Conservation (phyloP, 192 early-diverging fungal genomes). For the Spizellomyces punctatus region DNA sequence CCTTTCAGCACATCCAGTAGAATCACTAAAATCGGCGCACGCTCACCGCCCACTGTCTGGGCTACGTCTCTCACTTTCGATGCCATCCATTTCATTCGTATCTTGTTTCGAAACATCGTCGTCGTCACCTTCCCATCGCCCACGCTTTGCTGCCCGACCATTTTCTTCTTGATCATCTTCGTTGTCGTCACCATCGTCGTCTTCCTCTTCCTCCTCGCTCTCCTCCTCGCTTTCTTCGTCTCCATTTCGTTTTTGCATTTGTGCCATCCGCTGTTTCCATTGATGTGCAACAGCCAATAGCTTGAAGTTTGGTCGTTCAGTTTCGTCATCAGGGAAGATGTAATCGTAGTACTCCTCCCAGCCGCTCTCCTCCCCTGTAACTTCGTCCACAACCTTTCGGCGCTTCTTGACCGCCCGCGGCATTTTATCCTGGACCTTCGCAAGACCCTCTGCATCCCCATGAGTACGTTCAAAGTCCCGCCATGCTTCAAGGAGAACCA, state of each 20-base stretch:
- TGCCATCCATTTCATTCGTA: no score
- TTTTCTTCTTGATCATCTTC: constrained; percentile 7
- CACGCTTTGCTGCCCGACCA: neutral
- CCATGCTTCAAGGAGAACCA: constrained; percentile 91
- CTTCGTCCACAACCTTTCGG: constrained; percentile 67
- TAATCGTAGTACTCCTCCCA: constrained; percentile 99
- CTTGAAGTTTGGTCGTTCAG: constrained; percentile 83
- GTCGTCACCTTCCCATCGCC: constrained; percentile 4
- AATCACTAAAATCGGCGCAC: no score
- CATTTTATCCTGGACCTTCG: constrained; percentile 72
- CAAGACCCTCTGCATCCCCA: constrained; percentile 44
- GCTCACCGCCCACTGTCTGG: no score
- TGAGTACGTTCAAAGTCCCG: constrained; percentile 76
- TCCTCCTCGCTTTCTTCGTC: constrained; percentile 34
- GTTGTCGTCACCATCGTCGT: constrained; percentile 14
- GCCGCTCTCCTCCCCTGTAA: constrained; percentile 55
- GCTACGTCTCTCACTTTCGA: no score
- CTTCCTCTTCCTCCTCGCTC: constrained; percentile 30
- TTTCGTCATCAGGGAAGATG: constrained; percentile 96
- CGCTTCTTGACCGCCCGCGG: constrained; percentile 92
- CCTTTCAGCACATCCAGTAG: no score
- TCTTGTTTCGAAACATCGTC: constrained; percentile 4
- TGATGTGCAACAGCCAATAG: constrained; percentile 88
- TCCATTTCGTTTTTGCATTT: constrained; percentile 15
- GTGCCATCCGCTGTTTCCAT: constrained; percentile 62